These are phyloP conservation scores for Trichoderma endophyticum DNA, from an alignment of 2,329 filamentous ascomycete genomes.

Conservation along the genomic window DNA sequence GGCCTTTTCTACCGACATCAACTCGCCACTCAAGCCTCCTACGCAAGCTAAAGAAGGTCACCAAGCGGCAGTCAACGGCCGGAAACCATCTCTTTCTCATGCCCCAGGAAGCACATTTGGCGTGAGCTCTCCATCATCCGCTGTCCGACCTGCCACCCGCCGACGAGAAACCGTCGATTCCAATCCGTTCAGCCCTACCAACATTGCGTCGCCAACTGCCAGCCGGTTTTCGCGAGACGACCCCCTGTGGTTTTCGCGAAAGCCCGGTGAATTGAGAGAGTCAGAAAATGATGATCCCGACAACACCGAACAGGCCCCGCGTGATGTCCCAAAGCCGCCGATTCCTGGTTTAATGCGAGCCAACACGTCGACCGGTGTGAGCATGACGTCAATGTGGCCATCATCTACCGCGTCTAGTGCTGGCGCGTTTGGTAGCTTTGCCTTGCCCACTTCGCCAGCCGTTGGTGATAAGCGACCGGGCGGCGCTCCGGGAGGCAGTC, in stretches of 20 bases:
- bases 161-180: constrained; percentile 77
- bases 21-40: constrained; percentile 86
- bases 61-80: constrained; percentile 59
- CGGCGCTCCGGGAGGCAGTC: constrained; percentile 70
- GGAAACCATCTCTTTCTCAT: constrained; percentile 81
- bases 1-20: constrained; percentile 83
- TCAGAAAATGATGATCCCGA: constrained; percentile 53
- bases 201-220: constrained; percentile 59
- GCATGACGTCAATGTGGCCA: constrained; percentile 44
- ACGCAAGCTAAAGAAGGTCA: constrained; percentile 67
- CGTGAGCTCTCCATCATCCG: constrained; percentile 68
- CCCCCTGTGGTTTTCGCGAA: constrained; percentile 55
- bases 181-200: constrained; percentile 56
- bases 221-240: constrained; percentile 64
- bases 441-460: constrained; percentile 56
- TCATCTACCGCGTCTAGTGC: constrained; percentile 58
- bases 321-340: constrained; percentile 33
- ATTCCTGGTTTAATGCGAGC: constrained; percentile 51
- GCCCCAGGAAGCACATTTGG: constrained; percentile 62
- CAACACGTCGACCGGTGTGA: constrained; percentile 50
- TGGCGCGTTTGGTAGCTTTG: constrained; percentile 87
- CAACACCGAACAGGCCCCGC: constrained; percentile 28
- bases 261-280: constrained; percentile 52
- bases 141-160: constrained; percentile 69
- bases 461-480: constrained; percentile 72